phyloP scores from a whole-genome alignment of 306 rosid species.

The Prunus padus region DNA sequence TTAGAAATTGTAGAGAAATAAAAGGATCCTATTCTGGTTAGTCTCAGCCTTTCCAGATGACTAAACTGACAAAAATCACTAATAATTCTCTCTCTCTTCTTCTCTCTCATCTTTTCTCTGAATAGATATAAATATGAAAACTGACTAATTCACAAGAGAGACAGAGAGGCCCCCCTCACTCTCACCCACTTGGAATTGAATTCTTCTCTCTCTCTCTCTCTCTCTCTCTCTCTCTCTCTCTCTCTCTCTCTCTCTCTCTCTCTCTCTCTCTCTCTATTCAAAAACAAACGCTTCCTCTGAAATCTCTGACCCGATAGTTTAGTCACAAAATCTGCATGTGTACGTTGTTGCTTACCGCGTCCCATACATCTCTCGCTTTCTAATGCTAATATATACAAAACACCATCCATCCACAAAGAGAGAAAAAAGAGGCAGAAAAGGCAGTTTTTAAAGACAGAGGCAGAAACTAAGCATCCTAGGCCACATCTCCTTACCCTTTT shows the following conservation, averaged over 20 bases:
- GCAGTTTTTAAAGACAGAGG: background rate
- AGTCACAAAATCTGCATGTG: constrained; percentile 89
- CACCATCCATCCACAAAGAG: background rate
- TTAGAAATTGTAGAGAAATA: constrained; percentile 1
- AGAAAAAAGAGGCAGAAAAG: constrained; percentile 13
- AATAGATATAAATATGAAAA: constrained; percentile 16
- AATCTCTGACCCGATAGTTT: constrained; percentile 79
- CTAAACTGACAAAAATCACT: constrained; percentile 43
- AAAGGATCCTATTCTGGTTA: constrained; percentile 20
- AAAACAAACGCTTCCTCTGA: constrained; percentile 42
- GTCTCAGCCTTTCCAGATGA: constrained; percentile 30
- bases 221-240: background rate
- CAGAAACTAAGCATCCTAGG: background rate
- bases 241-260: background rate
- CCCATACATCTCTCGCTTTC: constrained; percentile 38
- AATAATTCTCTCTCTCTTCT: background rate
- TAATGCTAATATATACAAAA: constrained; percentile 17
- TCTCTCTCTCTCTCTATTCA: constrained; percentile 25
- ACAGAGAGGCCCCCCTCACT: constrained; percentile 20
- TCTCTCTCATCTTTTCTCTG: no score
- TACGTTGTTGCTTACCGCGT: constrained; percentile 67
- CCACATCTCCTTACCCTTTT: constrained; percentile 10
- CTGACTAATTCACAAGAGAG: constrained; percentile 34
- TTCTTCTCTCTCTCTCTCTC: constrained; percentile 21
- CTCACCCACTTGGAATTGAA: constrained; percentile 39